These are phyloP conservation scores for Prorocentrum cordatum DNA, from an alignment of 169 alveolate species.

Conservation along the genomic window DNA sequence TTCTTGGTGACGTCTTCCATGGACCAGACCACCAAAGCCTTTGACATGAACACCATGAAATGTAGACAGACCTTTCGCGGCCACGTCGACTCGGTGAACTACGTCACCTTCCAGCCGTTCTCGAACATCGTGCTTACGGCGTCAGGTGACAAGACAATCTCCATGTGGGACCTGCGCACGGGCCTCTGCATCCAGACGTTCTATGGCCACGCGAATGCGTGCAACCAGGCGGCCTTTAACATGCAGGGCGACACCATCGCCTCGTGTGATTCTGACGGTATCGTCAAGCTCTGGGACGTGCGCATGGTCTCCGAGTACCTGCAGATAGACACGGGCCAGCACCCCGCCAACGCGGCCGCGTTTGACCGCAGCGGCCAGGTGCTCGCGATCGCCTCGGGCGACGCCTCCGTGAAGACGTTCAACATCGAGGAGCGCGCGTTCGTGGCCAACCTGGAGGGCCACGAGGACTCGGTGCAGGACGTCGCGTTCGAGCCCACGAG, in stretches of 20 bases:
- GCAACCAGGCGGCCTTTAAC: slow-evolving; percentile 79
- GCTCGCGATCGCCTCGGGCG: slow-evolving; percentile 78
- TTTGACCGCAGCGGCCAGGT: slow-evolving; percentile 82
- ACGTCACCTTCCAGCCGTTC: slow-evolving; percentile 83
- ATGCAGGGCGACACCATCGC: slow-evolving; percentile 75
- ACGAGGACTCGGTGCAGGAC: slow-evolving; percentile 67
- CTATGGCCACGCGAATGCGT: slow-evolving; percentile 86
- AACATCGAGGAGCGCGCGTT: slow-evolving; percentile 44
- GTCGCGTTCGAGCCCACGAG: slow-evolving; percentile 61
- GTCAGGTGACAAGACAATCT: slow-evolving; percentile 85
- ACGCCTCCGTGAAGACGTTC: slow-evolving; percentile 61
- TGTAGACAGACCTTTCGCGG: slow-evolving; percentile 87
- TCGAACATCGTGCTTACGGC: slow-evolving; percentile 78
- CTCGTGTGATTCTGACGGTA: slow-evolving; percentile 89
- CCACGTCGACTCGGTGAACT: slow-evolving; percentile 88
- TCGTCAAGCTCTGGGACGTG: slow-evolving; percentile 87
- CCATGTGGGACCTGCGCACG: slow-evolving; percentile 89
- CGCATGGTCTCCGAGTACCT: slow-evolving; percentile 79
- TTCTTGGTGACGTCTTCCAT: slow-evolving; percentile 72
- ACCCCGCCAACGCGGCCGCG: slow-evolving; percentile 81
- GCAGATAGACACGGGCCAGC: slow-evolving; percentile 79
- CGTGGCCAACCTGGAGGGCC: slow-evolving; percentile 61
- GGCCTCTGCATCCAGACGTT: slow-evolving; percentile 85
- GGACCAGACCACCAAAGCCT: slow-evolving; percentile 85
- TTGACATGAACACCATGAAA: slow-evolving; percentile 81